Evolutionary conservation across 164 flowering plant species (phyloP), one percentile per base, ranked within the genome.

Genomic region (Tetracentron sinense): DNA sequence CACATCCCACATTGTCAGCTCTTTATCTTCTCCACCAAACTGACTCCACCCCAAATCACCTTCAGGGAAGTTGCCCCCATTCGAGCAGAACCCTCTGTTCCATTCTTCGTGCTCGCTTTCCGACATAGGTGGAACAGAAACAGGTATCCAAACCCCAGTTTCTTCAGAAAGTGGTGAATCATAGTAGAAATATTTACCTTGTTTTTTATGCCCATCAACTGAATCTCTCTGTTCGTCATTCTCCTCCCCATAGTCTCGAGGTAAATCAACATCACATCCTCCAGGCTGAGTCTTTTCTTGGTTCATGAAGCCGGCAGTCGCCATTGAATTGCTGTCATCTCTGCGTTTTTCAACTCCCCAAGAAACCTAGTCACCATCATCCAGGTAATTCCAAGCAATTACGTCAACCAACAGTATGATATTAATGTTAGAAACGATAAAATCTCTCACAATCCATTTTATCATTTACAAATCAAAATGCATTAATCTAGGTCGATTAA

Each of bases 1-100:
- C 62, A 92, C 97, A 77, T 92, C 94, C 99, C 99, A 95, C 96
- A 92, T 86, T 12, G 96, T 95, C 72, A 95, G 68, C 69, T 88
- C 94, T 73, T 84, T 88, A 19, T 83, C 83, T 69, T 79, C 88
- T 11, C 69, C 81, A 44, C 79, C 22, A 62, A 58, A 85, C 60
- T 86, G 83, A 69, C 63, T 56, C 97, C 99, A 89, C 2, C 86
- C 90, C 82, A 82, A 60, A 69, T 89, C 97, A 16, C 79, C 89
- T 54, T 91, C 96, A 20, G 96, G 97, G 44, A 92, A 81, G 75
- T 75, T 89, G 20, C 88, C 92, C 27, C 96, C 96, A 74, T 81
- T 82, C 2, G 70, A 61, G 59, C 77, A 69, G 53, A 82, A 73
- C 27, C 90, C 85, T 58, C 68, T 72, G 14, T 56, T 74, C 93